Evolutionary conservation across 2,329 filamentous ascomycete genomes (phyloP).

Genomic region (Sclerotinia glacialis): DNA sequence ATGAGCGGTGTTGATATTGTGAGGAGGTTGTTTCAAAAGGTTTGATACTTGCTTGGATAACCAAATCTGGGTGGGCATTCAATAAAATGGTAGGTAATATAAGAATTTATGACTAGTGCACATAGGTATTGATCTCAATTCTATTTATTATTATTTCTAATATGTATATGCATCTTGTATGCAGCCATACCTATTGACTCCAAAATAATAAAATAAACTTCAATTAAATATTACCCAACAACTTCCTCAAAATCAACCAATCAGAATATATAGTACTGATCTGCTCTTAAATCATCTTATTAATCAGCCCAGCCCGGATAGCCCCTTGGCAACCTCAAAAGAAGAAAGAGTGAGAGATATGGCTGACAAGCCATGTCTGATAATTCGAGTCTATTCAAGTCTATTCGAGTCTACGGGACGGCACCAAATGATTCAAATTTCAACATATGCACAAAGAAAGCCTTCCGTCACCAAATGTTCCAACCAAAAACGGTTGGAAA

Average conservation of each 20-base stretch:
- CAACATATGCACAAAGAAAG: neutral
- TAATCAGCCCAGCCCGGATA: neutral
- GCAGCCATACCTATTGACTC: neutral
- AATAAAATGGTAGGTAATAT: neutral
- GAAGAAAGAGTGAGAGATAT: neutral
- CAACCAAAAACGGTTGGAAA: slow-evolving; percentile 1
- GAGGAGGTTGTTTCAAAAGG: neutral
- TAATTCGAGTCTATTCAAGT: too few relatives aligned
- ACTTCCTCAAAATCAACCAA: neutral
- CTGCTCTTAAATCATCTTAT: neutral
- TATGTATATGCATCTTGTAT: neutral
- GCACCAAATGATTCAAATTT: neutral
- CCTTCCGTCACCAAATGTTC: neutral
- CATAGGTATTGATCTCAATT: neutral
- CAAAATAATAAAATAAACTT: neutral
- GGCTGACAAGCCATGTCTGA: neutral
- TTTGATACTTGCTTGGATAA: neutral
- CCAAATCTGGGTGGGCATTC: neutral
- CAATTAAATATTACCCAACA: neutral
- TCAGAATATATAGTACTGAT: neutral
- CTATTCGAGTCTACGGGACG: neutral
- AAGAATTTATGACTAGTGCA: neutral
- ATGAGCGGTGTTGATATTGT: neutral
- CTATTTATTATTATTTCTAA: too few relatives aligned
- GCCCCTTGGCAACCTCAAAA: neutral